A percentile compares a stretch with the other conserved stretches of the same genome.
Conservation (phyloP, 768 basidiomycete species). For the Phanerochaete sordida region DNA sequence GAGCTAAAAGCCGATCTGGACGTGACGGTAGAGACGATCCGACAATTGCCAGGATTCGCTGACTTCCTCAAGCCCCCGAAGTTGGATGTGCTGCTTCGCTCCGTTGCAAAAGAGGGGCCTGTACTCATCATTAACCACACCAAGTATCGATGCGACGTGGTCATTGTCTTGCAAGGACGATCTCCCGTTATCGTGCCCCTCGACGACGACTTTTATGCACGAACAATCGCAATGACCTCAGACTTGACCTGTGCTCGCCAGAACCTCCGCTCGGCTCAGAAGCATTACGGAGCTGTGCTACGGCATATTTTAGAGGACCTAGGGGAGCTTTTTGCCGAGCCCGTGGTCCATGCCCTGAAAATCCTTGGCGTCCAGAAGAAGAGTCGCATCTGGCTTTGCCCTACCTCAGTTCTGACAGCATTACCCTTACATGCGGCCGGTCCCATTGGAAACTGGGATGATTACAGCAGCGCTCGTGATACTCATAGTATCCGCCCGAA, state of each 20-base stretch:
- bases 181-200: slow-evolving; percentile 10
- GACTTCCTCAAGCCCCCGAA: slow-evolving; percentile 26
- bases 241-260: neutral
- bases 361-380: neutral
- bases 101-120: slow-evolving; percentile 30
- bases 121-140: slow-evolving; percentile 35
- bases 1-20: slow-evolving; percentile 14
- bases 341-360: neutral
- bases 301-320: neutral
- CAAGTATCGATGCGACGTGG: slow-evolving; percentile 31
- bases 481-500: no score
- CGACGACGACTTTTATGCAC: neutral
- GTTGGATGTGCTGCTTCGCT: slow-evolving; percentile 23
- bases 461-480: no score
- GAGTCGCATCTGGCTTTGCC: slow-evolving; percentile 3
- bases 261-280: neutral
- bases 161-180: slow-evolving; percentile 22
- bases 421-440: slow-evolving; percentile 24
- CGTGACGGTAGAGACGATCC: slow-evolving; percentile 21
- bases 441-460: slow-evolving; percentile 6
- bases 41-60: slow-evolving; percentile 28
- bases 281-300: neutral
- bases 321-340: neutral
- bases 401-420: neutral
- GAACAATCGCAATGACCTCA: neutral